Evolutionary conservation across 192 early-diverging fungal genomes (phyloP).

Genomic region (Backusella westeae): DNA sequence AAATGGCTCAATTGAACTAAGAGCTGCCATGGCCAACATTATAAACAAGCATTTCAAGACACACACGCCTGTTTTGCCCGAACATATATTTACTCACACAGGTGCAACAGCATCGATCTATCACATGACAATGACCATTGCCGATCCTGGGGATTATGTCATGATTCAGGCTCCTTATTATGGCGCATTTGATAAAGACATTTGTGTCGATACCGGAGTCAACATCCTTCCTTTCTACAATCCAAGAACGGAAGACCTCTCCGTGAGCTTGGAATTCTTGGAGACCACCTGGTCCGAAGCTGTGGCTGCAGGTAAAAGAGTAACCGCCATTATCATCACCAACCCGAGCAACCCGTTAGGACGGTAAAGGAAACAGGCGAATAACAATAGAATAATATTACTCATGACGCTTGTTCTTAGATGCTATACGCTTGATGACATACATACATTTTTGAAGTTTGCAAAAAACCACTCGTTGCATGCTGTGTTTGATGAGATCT

Average conservation of each 20-base stretch:
- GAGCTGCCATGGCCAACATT: constrained; percentile 55
- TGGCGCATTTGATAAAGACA: constrained; percentile 68
- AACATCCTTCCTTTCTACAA: constrained; percentile 51
- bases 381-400: too few relatives aligned
- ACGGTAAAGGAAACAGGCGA: constrained; percentile 24
- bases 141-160: constrained; percentile 70
- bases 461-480: constrained; percentile 63
- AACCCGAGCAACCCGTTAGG: constrained; percentile 78
- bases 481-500: constrained; percentile 79
- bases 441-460: constrained; percentile 60
- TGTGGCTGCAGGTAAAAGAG: constrained; percentile 40
- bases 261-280: constrained; percentile 34
- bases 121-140: constrained; percentile 59
- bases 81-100: constrained; percentile 60
- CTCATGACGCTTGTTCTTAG: constrained; percentile 19
- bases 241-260: constrained; percentile 37
- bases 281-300: constrained; percentile 51
- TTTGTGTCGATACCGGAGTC: constrained; percentile 48
- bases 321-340: constrained; percentile 62
- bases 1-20: constrained; percentile 55
- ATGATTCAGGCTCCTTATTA: constrained; percentile 78
- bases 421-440: constrained; percentile 48
- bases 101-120: constrained; percentile 69
- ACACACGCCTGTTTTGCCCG: constrained; percentile 32
- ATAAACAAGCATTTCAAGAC: constrained; percentile 68